Conservation (phyloP, 2,329 filamentous ascomycete genomes). For the Fusarium albosuccineum region DNA sequence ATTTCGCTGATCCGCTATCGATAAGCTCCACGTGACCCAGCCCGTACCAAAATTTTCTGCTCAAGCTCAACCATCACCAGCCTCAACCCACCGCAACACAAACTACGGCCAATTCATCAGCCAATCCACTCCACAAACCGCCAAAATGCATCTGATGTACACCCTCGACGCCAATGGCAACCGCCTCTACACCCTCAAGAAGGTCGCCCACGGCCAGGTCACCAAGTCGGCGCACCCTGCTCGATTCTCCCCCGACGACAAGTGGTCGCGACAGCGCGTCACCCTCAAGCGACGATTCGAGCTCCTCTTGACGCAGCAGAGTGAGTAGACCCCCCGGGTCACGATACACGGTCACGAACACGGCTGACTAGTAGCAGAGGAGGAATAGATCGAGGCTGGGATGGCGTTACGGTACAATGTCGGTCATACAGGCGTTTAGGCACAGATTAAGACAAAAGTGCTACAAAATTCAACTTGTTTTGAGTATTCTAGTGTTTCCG, state of each 20-base stretch:
- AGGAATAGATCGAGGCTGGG: slow-evolving; percentile 31
- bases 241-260: slow-evolving; percentile 97
- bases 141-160: slow-evolving; percentile 78
- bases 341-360: no score
- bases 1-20: no score
- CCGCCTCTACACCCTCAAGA: slow-evolving; percentile 95
- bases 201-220: slow-evolving; percentile 84
- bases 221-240: slow-evolving; percentile 97
- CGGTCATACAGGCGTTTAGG: slow-evolving; percentile 36
- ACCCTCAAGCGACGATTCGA: slow-evolving; percentile 95
- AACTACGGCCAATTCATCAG: slow-evolving; percentile 3
- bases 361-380: slow-evolving; percentile 39
- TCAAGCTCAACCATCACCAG: slow-evolving; percentile 26
- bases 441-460: slow-evolving; percentile 15
- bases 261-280: slow-evolving; percentile 96
- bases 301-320: slow-evolving; percentile 85
- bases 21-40: slow-evolving; percentile 38
- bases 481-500: slow-evolving; percentile 63
- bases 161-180: slow-evolving; percentile 85
- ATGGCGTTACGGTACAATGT: slow-evolving; percentile 38
- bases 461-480: slow-evolving; percentile 28
- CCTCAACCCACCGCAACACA: slow-evolving; percentile 2
- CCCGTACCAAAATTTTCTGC: slow-evolving; percentile 34
- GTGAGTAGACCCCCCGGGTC: slow-evolving; percentile 52
- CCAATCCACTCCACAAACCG: slow-evolving; percentile 8